Evolutionary conservation across 2,329 filamentous ascomycete genomes (phyloP), one percentile per base, ranked within the genome.

Genomic region (Venturia oleaginea): DNA sequence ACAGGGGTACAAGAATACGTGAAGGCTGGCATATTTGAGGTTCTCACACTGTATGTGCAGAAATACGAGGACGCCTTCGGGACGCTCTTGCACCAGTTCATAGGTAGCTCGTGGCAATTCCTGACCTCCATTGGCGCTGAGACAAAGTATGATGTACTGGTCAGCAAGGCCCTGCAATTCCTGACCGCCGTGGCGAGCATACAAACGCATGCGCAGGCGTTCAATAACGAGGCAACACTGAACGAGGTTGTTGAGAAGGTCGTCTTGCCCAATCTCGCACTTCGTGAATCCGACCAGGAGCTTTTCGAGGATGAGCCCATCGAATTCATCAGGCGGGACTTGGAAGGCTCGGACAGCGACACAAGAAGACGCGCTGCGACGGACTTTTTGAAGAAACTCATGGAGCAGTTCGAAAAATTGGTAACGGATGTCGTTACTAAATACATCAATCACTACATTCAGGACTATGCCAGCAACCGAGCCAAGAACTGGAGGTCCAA

Each of bases 301-400:
- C 83, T 96, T 69, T 97, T 99, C 70, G 94, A 99, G 74, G 95
- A 99, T 73, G 95, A 99, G 78, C 94, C 94, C 0, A 99, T 99
- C 68, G 94, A 99, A 76, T 99, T 96, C 73, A 99, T 99, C 72
- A 85, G 94, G 67, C 85, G 92, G 71, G 94, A 99, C 75, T 81
- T 99, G 59, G 94, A 99, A 75, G 94, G 94, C 7, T 97, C 94
- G 1, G 94, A 99, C 76, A 95, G 89, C 64, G 94, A 97, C 74
- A 99, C 94, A 1, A 84, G 94, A 72, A 84, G 94, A 69, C 85
- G 94, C 71, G 93, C 94, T 48, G 92, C 95, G 0, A 97, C 93
- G 0, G 94, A 97, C 74, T 99, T 99, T 78, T 78, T 99, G 65
- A 85, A 91, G 67, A 89, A 92, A 72, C 83, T 99, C 59, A 88